phyloP scores from a whole-genome alignment of 139 green algal genomes.

The Chlorella sp. region DNA sequence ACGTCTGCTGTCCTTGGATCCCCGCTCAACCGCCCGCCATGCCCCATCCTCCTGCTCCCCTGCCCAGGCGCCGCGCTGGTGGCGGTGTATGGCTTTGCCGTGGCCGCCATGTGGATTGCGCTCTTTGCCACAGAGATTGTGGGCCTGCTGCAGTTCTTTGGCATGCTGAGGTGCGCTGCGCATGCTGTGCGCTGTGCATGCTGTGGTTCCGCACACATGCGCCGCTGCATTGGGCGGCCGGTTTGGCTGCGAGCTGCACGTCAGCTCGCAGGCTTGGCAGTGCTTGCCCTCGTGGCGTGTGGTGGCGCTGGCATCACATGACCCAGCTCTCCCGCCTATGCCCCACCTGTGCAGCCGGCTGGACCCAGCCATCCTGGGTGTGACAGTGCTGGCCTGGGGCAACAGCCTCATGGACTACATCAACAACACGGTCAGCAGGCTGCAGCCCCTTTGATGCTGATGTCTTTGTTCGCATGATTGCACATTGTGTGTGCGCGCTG shows the following conservation, averaged over 20 bases:
- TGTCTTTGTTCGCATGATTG: no score
- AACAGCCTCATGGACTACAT: slow-evolving; percentile 90
- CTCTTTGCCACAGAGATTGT: slow-evolving; percentile 74
- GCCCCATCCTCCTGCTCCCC: neutral
- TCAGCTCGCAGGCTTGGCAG: no score
- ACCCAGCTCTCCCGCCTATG: no score
- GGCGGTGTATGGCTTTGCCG: slow-evolving; percentile 72
- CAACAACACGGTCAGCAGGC: slow-evolving; percentile 72
- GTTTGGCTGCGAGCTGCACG: no score
- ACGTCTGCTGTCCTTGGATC: no score
- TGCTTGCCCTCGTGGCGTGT: no score
- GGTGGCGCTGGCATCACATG: no score
- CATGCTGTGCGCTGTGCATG: slow-evolving; percentile 44
- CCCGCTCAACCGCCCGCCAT: neutral
- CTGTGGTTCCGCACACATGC: no score
- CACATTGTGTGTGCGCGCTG: no score
- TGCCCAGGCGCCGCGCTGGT: slow-evolving; percentile 61
- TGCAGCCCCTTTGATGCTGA: no score
- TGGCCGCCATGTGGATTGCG: slow-evolving; percentile 90
- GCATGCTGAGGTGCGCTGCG: slow-evolving; percentile 63
- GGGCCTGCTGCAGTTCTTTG: slow-evolving; percentile 73
- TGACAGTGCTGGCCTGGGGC: slow-evolving; percentile 92
- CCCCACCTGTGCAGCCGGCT: slow-evolving; percentile 2
- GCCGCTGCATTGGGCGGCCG: no score
- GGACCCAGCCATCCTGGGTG: slow-evolving; percentile 74